Evolutionary conservation across 2,329 filamentous ascomycete species (phyloP), one percentile per base, ranked within the genome.

Genomic region (Nothophaeocryptopus gaeumannii): DNA sequence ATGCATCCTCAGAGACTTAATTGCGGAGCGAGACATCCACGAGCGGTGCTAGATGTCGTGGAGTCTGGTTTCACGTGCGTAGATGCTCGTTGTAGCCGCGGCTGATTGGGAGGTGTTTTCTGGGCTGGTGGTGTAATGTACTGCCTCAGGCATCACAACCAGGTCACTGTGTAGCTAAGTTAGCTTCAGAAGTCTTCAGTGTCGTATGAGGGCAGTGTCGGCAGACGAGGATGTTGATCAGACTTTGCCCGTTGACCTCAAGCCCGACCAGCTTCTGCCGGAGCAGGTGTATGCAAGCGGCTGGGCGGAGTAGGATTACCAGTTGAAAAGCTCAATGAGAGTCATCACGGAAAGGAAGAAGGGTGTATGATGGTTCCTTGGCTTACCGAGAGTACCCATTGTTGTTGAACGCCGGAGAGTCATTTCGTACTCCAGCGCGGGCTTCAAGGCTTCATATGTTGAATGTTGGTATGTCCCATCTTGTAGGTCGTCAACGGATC

Each of bases 401-500:
- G 4, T 3, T 26, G 20, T 26, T 4, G 20, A 26, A 4, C 4
- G 20, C 20, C 11, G 12, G 32, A 7, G n/a, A 5, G 12, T 13
- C 13, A 4, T 38, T n/a, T 38, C 3, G 35, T 38, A n/a, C 13
- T 5, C 39, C 12, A 13, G 29, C n/a, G 33, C 30, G 11, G 15
- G 11, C 16, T 33, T 13, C 26, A 36, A 15, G 9, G 8, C 14
- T n/a, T 26, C 29, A 31, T 15, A 14, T 43, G 44, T 11, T 45
- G n/a, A 15, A 7, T 26, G 20, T n/a, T 45, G 40, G 38, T 37
- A 45, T 83, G 81, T 83, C 70, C 76, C 80, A 78, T 72, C 78
- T 79, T 74, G 75, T 74, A 84, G 82, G 82, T 85, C 81, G 80
- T 83, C 81, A 79, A 72, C 80, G 74, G 69, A 75, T 85, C 82